These are phyloP conservation scores for Fusarium multiceps DNA, from an alignment of 2,329 filamentous ascomycete species.

Conservation along the genomic window DNA sequence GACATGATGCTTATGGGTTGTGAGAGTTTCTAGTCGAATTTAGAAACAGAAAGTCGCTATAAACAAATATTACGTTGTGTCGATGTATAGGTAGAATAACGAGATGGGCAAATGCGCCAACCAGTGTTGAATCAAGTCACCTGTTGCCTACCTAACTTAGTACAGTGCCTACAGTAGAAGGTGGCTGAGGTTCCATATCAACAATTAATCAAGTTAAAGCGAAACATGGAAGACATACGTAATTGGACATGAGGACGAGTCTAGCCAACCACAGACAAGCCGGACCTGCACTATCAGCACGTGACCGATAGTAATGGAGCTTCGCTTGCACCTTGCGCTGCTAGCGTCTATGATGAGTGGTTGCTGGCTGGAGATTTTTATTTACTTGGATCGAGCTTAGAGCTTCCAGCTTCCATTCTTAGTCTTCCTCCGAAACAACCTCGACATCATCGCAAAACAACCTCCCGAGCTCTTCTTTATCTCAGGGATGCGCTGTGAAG, in stretches of 20 bases:
- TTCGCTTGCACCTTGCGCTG: constrained; percentile 17
- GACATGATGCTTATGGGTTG: constrained; percentile 71
- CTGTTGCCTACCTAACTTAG: constrained; percentile 42
- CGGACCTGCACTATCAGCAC: constrained; percentile 45
- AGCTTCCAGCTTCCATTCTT: constrained; percentile 21
- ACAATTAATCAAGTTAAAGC: constrained; percentile 28
- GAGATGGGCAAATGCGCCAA: not conserved
- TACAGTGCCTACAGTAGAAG: constrained; percentile 8
- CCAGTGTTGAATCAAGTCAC: constrained; percentile 34
- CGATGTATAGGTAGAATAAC: constrained; percentile 17
- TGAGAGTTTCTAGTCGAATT: not conserved
- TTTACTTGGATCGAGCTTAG: constrained; percentile 45
- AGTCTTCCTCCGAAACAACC: constrained; percentile 18
- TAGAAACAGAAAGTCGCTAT: constrained; percentile 3
- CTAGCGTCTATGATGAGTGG: constrained; percentile 36
- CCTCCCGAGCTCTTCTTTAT: constrained; percentile 29
- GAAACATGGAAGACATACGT: constrained; percentile 43
- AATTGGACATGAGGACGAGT: constrained; percentile 34
- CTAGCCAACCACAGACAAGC: constrained; percentile 35
- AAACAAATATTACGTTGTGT: constrained; percentile 1
- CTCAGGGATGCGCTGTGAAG: constrained; percentile 58
- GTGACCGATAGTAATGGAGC: constrained; percentile 44
- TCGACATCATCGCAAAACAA: constrained; percentile 36
- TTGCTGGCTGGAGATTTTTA: constrained; percentile 53
- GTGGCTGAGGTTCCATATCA: constrained; percentile 35